Percentiles rank a stretch among this genome's conserved stretches.
Evolutionary conservation across 441 rosid species (phyloP).

Genomic region (Raphanus hybrid): DNA sequence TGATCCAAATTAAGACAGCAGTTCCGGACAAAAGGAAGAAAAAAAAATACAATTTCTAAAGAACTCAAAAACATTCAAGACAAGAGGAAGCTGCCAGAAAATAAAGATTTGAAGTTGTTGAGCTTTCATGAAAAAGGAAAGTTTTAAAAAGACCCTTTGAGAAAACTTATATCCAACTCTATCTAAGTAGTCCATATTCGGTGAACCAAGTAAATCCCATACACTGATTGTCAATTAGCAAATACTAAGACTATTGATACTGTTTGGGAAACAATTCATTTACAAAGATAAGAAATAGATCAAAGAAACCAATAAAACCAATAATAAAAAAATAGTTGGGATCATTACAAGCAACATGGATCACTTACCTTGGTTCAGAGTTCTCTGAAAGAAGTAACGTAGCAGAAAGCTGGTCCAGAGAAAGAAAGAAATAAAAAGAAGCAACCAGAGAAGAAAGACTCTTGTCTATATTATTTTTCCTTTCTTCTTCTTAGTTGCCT

Average conservation of each 20-base stretch:
- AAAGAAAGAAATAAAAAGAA: constrained; percentile 19
- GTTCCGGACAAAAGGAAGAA: neutral
- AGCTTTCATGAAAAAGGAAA: constrained; percentile 33
- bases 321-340: neutral
- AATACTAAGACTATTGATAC: neutral
- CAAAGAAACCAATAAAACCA: constrained; percentile 1
- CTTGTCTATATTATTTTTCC: constrained; percentile 4
- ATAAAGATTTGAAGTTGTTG: constrained; percentile 40
- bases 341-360: constrained; percentile 26
- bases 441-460: constrained; percentile 32
- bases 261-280: neutral
- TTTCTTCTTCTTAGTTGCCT: constrained; percentile 33
- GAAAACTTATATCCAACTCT: constrained; percentile 36
- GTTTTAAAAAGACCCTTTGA: constrained; percentile 20
- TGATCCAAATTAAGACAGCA: constrained; percentile 15
- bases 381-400: constrained; percentile 27
- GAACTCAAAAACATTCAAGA: constrained; percentile 8
- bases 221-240: neutral
- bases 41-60: neutral
- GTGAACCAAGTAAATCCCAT: constrained; percentile 27
- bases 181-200: constrained; percentile 27
- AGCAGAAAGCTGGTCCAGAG: constrained; percentile 24
- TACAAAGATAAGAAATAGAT: neutral
- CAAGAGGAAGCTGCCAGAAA: constrained; percentile 33
- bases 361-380: constrained; percentile 29